These are phyloP conservation scores for Smittium culicis DNA, from an alignment of 371 early-diverging fungal species.

Conservation along the genomic window DNA sequence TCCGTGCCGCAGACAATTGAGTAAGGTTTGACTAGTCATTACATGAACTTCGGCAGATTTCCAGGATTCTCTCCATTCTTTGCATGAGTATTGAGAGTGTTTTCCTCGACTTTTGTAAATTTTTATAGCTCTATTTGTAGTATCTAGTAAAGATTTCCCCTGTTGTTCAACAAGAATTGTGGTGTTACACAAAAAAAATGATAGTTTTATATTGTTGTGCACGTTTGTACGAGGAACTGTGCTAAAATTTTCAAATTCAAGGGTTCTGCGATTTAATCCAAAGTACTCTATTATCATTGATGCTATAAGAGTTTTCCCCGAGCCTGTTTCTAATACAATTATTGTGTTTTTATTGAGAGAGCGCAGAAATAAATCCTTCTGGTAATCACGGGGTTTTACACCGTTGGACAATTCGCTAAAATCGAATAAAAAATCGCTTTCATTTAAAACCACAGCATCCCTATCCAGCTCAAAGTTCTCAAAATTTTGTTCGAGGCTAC, in stretches of 20 bases:
- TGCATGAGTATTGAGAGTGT: conserved; percentile 11
- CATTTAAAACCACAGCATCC: no score
- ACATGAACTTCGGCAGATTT: conserved; percentile 52
- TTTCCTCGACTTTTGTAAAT: conserved; percentile 16
- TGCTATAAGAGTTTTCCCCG: conserved; percentile 85
- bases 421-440: background rate
- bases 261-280: conserved; percentile 21
- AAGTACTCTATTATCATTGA: conserved; percentile 68
- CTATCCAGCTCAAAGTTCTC: no score
- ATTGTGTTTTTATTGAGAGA: conserved; percentile 61
- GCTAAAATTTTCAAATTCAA: conserved; percentile 21
- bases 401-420: background rate
- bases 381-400: conserved; percentile 56
- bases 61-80: conserved; percentile 13
- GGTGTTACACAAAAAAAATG: conserved; percentile 73
- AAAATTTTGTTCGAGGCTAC: no score
- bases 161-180: conserved; percentile 82
- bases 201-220: conserved; percentile 15
- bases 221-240: conserved; percentile 1
- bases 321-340: conserved; percentile 79
- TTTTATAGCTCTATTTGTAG: conserved; percentile 38
- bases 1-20: conserved; percentile 56
- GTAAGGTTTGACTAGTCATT: conserved; percentile 75
- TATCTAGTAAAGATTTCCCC: conserved; percentile 45
- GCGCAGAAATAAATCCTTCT: conserved; percentile 51